Evolutionary conservation across 2,329 filamentous ascomycete genomes (phyloP), one percentile per base, ranked within the genome.

Genomic region (Penicillium sp.): DNA sequence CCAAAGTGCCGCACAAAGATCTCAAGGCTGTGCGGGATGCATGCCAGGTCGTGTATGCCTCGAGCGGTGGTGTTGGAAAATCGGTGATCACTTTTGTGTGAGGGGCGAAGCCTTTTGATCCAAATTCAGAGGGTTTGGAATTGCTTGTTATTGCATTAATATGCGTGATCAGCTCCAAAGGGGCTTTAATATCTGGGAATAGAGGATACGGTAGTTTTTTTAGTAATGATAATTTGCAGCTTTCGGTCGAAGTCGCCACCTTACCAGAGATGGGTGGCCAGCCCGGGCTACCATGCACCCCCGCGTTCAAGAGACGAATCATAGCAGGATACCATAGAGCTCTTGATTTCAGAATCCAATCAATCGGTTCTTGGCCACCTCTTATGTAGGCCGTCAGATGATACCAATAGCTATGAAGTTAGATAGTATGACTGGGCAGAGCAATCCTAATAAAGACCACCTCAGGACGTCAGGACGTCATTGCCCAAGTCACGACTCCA

Each of bases 31-130:
- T 84, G 13, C 75, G 76, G 62, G 65, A 60, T 55, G 80, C 70
- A 3, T 80, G 78, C 55, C 73, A 74, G 8, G 71, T 75, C 67
- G 77, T 81, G 2, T 70, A 68, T 13, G 67, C 65, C 0, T 73
- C 76, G 1, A 82, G 79, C 59, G 79, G 80, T 0, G 80, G 79
- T 0, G 51, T 80, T 13, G 81, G 81, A 16, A 78, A 77, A 61
- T 64, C 80, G 37, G 74, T 82, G 1, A 69, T 83, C 35, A 26
- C 54, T 2, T 60, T 61, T 57, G 52, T 22, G 13, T 61, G 52
- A 46, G 14, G 19, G 13, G 6, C 42, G 22, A 28, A 16, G 25
- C 3, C 14, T 35, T 35, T 30, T 16, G 33, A n/a, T 38, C 1
- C 7, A 11, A 11, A 1, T 11, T 14, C 13, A 22, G 30, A 35